Conservation (phyloP, 768 basidiomycete species). For the Mycena floridula region DNA sequence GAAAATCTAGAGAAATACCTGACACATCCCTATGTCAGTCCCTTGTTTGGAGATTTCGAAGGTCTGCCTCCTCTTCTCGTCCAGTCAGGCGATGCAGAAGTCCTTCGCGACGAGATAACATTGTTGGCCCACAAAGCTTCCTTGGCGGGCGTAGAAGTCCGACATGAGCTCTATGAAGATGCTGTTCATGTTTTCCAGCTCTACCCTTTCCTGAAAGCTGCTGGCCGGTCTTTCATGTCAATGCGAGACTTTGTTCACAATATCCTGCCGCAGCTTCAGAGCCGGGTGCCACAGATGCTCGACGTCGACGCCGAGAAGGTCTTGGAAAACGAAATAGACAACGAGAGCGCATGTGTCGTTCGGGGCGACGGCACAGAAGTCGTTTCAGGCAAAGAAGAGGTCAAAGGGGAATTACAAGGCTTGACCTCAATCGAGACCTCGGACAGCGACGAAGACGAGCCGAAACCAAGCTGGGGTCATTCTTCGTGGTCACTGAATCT, state of each 20-base stretch:
- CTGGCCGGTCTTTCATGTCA: conserved; percentile 62
- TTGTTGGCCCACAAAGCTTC: conserved; percentile 92
- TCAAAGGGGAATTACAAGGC: conserved; percentile 30
- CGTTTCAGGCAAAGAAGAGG: conserved; percentile 30
- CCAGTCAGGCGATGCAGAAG: conserved; percentile 91
- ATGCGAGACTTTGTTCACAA: conserved; percentile 65
- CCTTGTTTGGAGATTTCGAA: conserved; percentile 84
- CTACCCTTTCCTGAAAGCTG: conserved; percentile 69
- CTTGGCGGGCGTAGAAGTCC: conserved; percentile 77
- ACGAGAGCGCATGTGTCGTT: conserved; percentile 59
- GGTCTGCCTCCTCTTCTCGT: conserved; percentile 88
- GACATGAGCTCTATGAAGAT: conserved; percentile 88
- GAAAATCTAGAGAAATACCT: conserved; percentile 73
- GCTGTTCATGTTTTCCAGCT: conserved; percentile 91
- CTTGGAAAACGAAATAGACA: conserved; percentile 68
- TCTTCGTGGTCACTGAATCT: conserved; percentile 22
- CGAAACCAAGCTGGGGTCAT: conserved; percentile 47
- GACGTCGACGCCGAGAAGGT: conserved; percentile 48
- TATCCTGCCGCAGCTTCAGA: conserved; percentile 48
- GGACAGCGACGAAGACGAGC: conserved; percentile 25
- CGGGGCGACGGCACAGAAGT: conserved; percentile 67
- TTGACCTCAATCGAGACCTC: conserved; percentile 13
- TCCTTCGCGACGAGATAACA: conserved; percentile 89
- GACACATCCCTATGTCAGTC: conserved; percentile 95
- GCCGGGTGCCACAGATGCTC: conserved; percentile 44